Conservation (phyloP, 1,139 yeast species). For the Scheffersomyces segobiensis region DNA sequence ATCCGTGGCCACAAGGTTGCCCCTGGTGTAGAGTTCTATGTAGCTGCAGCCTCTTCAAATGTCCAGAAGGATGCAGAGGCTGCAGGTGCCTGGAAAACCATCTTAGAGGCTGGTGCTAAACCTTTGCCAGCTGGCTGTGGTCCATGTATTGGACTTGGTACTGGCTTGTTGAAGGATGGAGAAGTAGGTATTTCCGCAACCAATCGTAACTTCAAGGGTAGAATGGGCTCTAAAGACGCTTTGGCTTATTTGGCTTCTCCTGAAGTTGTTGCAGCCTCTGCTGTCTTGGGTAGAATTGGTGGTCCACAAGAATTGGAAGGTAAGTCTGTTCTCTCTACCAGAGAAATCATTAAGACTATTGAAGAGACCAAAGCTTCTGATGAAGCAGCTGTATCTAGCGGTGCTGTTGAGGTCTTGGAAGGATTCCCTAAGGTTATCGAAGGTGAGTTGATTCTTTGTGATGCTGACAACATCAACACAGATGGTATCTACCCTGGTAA, state of each 20-base stretch:
- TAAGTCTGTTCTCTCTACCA: constrained; percentile 43
- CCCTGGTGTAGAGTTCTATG: constrained; percentile 87
- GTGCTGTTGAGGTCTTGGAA: constrained; percentile 67
- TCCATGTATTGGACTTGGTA: constrained; percentile 96
- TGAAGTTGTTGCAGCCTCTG: constrained; percentile 97
- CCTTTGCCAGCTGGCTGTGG: constrained; percentile 99
- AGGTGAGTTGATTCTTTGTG: constrained; percentile 93
- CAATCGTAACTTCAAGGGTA: constrained; percentile 96
- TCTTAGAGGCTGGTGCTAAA: constrained; percentile 89
- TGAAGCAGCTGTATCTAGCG: constrained; percentile 32
- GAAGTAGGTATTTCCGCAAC: constrained; percentile 99
- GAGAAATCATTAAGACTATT: constrained; percentile 51
- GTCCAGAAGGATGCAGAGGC: constrained; percentile 93
- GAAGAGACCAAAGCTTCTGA: constrained; percentile 13
- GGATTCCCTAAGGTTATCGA: constrained; percentile 88
- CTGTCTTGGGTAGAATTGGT: constrained; percentile 89
- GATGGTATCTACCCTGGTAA: constrained; percentile 99
- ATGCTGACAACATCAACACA: constrained; percentile 96
- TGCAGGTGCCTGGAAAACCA: constrained; percentile 86
- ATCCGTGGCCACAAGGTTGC: constrained; percentile 81
- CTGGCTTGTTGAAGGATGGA: constrained; percentile 90
- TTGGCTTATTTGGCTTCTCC: constrained; percentile 96
- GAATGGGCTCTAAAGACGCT: constrained; percentile 98
- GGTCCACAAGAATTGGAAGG: constrained; percentile 86
- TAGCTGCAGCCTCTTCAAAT: constrained; percentile 94